Conservation (phyloP, 2,329 filamentous ascomycete species). For the Paraphaeosphaeria minitans region DNA sequence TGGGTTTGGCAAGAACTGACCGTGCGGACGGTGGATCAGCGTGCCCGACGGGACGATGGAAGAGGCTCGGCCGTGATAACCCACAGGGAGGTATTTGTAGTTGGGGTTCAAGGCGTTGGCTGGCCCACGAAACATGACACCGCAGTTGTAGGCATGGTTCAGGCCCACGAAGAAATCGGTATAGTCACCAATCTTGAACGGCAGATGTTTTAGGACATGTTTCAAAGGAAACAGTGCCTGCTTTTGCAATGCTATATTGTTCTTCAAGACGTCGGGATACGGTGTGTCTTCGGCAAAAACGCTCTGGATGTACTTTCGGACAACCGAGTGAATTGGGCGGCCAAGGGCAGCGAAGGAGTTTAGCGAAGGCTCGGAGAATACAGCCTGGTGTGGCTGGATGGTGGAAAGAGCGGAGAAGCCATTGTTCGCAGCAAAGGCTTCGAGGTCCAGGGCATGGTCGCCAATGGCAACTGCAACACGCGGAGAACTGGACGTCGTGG, state of each 20-base stretch:
- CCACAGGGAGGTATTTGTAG: conserved; percentile 80
- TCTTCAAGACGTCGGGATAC: conserved; percentile 65
- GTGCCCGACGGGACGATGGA: conserved; percentile 77
- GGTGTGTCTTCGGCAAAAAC: conserved; percentile 66
- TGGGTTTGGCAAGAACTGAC: conserved; percentile 73
- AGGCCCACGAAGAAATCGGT: conserved; percentile 84
- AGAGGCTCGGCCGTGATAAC: conserved; percentile 79
- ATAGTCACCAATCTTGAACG: conserved; percentile 81
- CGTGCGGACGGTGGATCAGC: conserved; percentile 72
- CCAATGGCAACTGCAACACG: conserved; percentile 76
- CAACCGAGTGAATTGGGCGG: conserved; percentile 68
- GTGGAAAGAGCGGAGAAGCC: conserved; percentile 65
- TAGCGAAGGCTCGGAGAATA: conserved; percentile 69
- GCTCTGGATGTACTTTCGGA: conserved; percentile 71
- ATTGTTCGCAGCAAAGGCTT: conserved; percentile 62
- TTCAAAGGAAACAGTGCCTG: conserved; percentile 64
- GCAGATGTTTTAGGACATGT: conserved; percentile 69
- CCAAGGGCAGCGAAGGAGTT: conserved; percentile 78
- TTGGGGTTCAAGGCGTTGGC: conserved; percentile 78
- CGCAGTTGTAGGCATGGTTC: conserved; percentile 77
- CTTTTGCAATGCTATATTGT: conserved; percentile 63
- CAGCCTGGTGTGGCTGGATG: conserved; percentile 62
- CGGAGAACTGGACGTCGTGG: conserved; percentile 59
- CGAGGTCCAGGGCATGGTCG: conserved; percentile 71
- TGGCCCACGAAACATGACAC: conserved; percentile 73